Percentiles rank a stretch among this genome's conserved stretches.
phyloP scores from a whole-genome alignment of 2,329 filamentous ascomycete species.

The Diaporthe helianthi region DNA sequence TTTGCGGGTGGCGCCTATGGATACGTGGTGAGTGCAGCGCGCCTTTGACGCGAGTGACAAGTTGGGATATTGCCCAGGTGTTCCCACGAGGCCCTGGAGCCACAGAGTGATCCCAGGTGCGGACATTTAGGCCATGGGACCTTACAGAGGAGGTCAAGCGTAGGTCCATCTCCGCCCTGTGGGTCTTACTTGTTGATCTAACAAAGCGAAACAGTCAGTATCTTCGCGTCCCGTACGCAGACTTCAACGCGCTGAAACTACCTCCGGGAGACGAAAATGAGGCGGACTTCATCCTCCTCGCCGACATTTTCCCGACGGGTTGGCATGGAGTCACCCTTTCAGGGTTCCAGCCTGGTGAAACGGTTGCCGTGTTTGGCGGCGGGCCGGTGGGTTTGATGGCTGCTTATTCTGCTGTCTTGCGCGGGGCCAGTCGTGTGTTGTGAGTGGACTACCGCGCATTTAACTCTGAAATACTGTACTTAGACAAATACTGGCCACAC shows the following conservation, averaged over 20 bases:
- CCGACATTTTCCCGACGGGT: constrained; percentile 41
- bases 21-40: constrained; percentile 24
- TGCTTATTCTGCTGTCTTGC: constrained; percentile 66
- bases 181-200: neutral
- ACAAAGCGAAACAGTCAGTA: constrained; percentile 52
- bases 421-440: constrained; percentile 67
- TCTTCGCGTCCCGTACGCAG: constrained; percentile 69
- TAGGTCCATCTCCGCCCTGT: neutral
- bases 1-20: constrained; percentile 47
- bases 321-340: constrained; percentile 65
- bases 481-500: too few relatives aligned
- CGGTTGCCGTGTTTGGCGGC: constrained; percentile 69
- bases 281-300: constrained; percentile 58
- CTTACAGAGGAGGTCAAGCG: constrained; percentile 57
- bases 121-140: constrained; percentile 57
- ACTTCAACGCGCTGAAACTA: constrained; percentile 70
- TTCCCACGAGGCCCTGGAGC: too few relatives aligned
- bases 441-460: neutral
- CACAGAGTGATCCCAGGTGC: too few relatives aligned
- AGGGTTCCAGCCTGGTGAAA: constrained; percentile 66
- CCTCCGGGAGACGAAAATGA: constrained; percentile 68
- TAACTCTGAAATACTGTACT: accelerated
- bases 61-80: too few relatives aligned
- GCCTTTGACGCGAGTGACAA: neutral
- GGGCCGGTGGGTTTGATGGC: constrained; percentile 72